phyloP scores from a whole-genome alignment of 2,329 filamentous ascomycete genomes.

The Aspergillus ustus region DNA sequence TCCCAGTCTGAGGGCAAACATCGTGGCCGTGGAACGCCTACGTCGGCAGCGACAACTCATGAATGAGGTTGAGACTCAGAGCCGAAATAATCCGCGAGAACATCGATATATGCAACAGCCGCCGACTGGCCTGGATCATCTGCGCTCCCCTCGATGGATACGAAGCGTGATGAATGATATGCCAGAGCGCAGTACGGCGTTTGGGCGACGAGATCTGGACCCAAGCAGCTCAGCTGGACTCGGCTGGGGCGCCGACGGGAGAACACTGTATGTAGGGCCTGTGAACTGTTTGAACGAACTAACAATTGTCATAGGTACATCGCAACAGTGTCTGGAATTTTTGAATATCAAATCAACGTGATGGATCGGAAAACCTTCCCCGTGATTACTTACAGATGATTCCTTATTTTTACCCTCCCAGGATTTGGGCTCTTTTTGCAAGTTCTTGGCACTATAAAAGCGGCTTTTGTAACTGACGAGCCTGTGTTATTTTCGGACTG shows the following conservation, averaged over 20 bases:
- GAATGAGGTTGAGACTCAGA: constrained; percentile 42
- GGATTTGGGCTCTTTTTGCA: background rate
- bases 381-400: constrained; percentile 47
- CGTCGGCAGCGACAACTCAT: constrained; percentile 43
- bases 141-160: constrained; percentile 44
- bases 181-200: constrained; percentile 36
- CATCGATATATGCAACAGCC: constrained; percentile 41
- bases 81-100: constrained; percentile 35
- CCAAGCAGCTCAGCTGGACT: constrained; percentile 52
- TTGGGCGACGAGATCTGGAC: constrained; percentile 40
- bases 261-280: constrained; percentile 48
- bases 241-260: constrained; percentile 53
- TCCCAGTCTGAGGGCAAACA: constrained; percentile 40
- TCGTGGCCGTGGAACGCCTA: constrained; percentile 43
- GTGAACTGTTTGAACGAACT: constrained; percentile 16
- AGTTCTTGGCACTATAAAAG: constrained; percentile 1
- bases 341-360: constrained; percentile 52
- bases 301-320: constrained; percentile 44
- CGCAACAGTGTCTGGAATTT: constrained; percentile 54
- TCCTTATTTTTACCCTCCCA: background rate
- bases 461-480: background rate
- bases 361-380: constrained; percentile 55
- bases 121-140: constrained; percentile 37
- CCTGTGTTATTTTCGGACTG: background rate
- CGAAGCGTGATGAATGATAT: constrained; percentile 43